Evolutionary conservation across 2,329 filamentous ascomycete genomes (phyloP).

Genomic region (Pleurostoma richardsiae): DNA sequence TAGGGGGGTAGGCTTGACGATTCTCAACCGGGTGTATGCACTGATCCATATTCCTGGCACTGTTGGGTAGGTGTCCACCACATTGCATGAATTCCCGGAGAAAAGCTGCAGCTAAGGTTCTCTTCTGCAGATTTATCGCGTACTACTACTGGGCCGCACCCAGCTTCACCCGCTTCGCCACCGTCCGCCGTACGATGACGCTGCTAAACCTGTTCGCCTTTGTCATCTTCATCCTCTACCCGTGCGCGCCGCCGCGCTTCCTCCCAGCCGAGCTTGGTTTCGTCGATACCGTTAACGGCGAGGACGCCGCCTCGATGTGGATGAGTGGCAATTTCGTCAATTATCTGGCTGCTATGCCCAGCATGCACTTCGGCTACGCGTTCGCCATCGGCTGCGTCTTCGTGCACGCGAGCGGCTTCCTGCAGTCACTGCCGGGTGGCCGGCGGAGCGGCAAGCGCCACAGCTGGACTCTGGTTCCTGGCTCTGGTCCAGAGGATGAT

Average conservation of each 20-base stretch:
- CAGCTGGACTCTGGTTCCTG: not conserved
- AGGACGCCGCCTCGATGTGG: conserved; percentile 47
- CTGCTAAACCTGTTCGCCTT: conserved; percentile 54
- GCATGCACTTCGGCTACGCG: conserved; percentile 51
- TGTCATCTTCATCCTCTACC: conserved; percentile 51
- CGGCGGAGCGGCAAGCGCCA: conserved; percentile 19
- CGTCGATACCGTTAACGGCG: conserved; percentile 45
- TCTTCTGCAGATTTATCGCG: conserved; percentile 46
- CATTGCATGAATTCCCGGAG: not conserved
- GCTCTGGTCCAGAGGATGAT: too few species aligned
- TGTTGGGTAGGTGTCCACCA: conserved; percentile 28
- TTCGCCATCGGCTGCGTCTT: conserved; percentile 50
- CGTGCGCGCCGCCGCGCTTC: conserved; percentile 57
- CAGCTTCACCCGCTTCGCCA: conserved; percentile 26
- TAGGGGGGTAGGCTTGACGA: conserved; percentile 27
- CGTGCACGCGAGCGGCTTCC: conserved; percentile 42
- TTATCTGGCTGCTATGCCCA: conserved; percentile 53
- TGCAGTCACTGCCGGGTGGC: conserved; percentile 14
- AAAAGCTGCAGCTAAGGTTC: too few species aligned
- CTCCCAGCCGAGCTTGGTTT: conserved; percentile 45
- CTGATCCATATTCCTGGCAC: conserved; percentile 46
- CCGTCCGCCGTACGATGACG: conserved; percentile 33
- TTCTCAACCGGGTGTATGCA: conserved; percentile 43
- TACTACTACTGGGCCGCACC: conserved; percentile 58
- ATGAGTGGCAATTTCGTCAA: conserved; percentile 53